A percentile compares a stretch with the other conserved stretches of the same genome.
These are phyloP conservation scores for Lactarius akahatsu DNA, from an alignment of 768 basidiomycete genomes.

Conservation along the genomic window DNA sequence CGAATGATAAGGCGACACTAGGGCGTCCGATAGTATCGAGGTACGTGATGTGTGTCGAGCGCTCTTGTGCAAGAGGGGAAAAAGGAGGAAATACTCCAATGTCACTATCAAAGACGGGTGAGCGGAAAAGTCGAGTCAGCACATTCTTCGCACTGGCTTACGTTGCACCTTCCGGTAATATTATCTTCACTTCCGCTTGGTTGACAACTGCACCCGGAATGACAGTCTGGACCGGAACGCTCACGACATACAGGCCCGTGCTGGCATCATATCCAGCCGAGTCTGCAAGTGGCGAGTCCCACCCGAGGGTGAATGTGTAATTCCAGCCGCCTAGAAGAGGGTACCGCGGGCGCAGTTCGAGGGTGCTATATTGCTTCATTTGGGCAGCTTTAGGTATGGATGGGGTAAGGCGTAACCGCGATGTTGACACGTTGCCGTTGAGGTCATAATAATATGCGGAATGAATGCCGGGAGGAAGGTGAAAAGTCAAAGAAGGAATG, in stretches of 20 bases:
- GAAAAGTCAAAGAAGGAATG: conserved; percentile 68
- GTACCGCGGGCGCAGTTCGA: conserved; percentile 88
- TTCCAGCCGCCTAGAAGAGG: conserved; percentile 98
- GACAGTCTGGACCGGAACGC: conserved; percentile 82
- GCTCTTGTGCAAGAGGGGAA: conserved; percentile 57
- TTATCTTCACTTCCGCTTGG: conserved; percentile 72
- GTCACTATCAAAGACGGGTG: conserved; percentile 51
- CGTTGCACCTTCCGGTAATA: conserved; percentile 95
- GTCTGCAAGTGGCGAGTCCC: conserved; percentile 83
- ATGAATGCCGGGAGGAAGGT: conserved; percentile 79
- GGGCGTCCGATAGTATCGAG: conserved; percentile 92
- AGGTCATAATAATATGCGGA: conserved; percentile 88
- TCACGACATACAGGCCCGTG: conserved; percentile 66
- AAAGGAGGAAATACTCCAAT: conserved; percentile 78
- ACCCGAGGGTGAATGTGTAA: conserved; percentile 91
- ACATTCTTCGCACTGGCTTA: conserved; percentile 46
- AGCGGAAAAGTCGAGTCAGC: conserved; percentile 6
- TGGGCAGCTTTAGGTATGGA: conserved; percentile 58
- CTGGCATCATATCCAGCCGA: conserved; percentile 62
- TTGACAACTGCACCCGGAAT: conserved; percentile 80
- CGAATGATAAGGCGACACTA: conserved; percentile 68
- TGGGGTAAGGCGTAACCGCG: conserved; percentile 70
- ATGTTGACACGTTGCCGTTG: conserved; percentile 96
- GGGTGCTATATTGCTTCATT: conserved; percentile 55
- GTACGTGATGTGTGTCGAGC: conserved; percentile 79